Evolutionary conservation across 352 stramenopile genomes (phyloP).

Genomic region (Pythium sp.): DNA sequence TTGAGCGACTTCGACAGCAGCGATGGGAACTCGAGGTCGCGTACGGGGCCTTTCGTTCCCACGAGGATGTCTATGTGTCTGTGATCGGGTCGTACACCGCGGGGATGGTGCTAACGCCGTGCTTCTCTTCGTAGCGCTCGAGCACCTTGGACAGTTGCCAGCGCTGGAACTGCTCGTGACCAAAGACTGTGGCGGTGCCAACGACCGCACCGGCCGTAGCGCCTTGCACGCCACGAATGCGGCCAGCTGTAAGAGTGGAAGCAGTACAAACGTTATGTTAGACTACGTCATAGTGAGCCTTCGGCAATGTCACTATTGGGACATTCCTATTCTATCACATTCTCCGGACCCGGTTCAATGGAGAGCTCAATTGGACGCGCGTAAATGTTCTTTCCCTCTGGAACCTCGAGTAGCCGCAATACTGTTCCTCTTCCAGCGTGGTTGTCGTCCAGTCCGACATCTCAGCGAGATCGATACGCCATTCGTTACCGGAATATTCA

Average conservation of each 20-base stretch:
- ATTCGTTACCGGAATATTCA: too few relatives aligned
- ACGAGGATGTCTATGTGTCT: conserved; percentile 57
- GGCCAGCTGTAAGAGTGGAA: conserved; percentile 40
- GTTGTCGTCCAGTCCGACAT: too few relatives aligned
- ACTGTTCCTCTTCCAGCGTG: too few relatives aligned
- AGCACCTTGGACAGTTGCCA: conserved; percentile 74
- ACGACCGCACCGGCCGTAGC: conserved; percentile 53
- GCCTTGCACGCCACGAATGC: conserved; percentile 65
- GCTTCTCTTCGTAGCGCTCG: conserved; percentile 80
- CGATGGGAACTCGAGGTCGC: conserved; percentile 62
- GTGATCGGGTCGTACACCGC: conserved; percentile 62
- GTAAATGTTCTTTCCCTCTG: too few relatives aligned
- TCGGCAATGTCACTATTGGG: too few relatives aligned
- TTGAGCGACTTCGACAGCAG: conserved; percentile 69
- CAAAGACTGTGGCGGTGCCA: conserved; percentile 58
- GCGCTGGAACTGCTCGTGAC: conserved; percentile 66
- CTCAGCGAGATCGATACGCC: too few relatives aligned
- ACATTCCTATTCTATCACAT: too few relatives aligned
- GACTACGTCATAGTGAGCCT: too few relatives aligned
- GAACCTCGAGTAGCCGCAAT: too few relatives aligned
- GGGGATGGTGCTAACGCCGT: conserved; percentile 53
- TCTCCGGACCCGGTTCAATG: too few relatives aligned
- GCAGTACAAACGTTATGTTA: neutral
- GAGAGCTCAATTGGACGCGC: too few relatives aligned
- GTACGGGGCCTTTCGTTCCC: conserved; percentile 53